Conservation (phyloP, 2,329 filamentous ascomycete species). For the Calonectria crousiana region DNA sequence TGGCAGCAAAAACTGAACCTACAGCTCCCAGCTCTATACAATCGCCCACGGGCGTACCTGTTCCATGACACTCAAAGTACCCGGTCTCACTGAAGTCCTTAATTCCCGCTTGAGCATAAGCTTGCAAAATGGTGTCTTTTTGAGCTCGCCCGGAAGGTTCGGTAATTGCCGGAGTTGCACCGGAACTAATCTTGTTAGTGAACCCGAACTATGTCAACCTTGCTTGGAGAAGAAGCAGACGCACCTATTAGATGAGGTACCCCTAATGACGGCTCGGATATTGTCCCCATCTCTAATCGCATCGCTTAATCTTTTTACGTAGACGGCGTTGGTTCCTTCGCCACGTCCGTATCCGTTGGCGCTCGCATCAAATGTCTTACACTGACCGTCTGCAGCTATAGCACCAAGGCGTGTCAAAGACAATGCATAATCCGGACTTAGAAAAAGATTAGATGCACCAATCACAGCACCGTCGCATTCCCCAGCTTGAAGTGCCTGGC, state of each 20-base stretch:
- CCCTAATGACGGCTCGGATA: conserved; percentile 62
- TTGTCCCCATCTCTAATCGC: conserved; percentile 66
- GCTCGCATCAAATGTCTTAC: conserved; percentile 53
- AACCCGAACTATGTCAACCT: conserved; percentile 36
- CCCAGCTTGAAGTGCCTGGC: conserved; percentile 46
- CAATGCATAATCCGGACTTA: conserved; percentile 42
- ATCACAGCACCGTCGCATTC: conserved; percentile 50
- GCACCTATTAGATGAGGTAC: conserved; percentile 46
- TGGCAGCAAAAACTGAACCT: conserved; percentile 44
- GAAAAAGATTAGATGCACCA: conserved; percentile 47
- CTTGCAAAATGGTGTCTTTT: conserved; percentile 48
- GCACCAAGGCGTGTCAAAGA: conserved; percentile 39
- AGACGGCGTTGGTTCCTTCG: conserved; percentile 65
- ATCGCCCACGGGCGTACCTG: conserved; percentile 46
- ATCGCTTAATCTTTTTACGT: conserved; percentile 66
- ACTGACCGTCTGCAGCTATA: conserved; percentile 49
- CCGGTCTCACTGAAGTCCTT: conserved; percentile 39
- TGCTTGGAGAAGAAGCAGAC: conserved; percentile 39
- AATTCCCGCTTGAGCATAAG: conserved; percentile 37
- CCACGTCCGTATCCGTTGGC: conserved; percentile 64
- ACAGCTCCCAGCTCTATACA: conserved; percentile 50
- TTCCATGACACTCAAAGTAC: conserved; percentile 48
- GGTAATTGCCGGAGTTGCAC: conserved; percentile 62
- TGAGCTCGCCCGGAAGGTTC: conserved; percentile 61
- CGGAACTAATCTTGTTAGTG: conserved; percentile 53